phyloP scores from a whole-genome alignment of 2,329 filamentous ascomycete genomes.

The Arthrobotrys musiformis region DNA sequence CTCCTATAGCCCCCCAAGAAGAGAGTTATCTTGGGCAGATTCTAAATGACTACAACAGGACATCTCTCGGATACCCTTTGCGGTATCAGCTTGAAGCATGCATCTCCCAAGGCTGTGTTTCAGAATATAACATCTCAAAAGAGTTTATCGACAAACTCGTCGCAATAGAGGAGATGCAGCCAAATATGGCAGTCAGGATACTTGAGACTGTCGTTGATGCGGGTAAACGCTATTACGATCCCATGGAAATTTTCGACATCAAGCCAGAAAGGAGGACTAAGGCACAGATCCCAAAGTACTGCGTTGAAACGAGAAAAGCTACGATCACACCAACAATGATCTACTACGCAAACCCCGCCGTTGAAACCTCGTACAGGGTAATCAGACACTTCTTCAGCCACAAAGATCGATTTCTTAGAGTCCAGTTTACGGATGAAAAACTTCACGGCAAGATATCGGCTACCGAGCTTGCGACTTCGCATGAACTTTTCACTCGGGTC shows the following conservation, averaged over 20 bases:
- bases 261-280: slow-evolving; percentile 63
- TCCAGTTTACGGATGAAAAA: slow-evolving; percentile 89
- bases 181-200: slow-evolving; percentile 54
- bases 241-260: slow-evolving; percentile 75
- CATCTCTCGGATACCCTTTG: slow-evolving; percentile 74
- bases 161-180: slow-evolving; percentile 64
- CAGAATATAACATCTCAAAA: slow-evolving; percentile 76
- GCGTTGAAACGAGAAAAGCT: slow-evolving; percentile 78
- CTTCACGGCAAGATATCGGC: slow-evolving; percentile 69
- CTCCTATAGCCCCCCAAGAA: slow-evolving; percentile 26
- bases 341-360: slow-evolving; percentile 77
- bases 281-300: slow-evolving; percentile 73
- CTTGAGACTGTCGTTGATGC: slow-evolving; percentile 70
- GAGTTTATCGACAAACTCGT: slow-evolving; percentile 75
- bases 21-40: slow-evolving; percentile 58
- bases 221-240: slow-evolving; percentile 72
- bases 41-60: slow-evolving; percentile 62
- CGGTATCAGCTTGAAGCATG: slow-evolving; percentile 94
- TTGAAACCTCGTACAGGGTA: slow-evolving; percentile 90
- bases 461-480: slow-evolving; percentile 69
- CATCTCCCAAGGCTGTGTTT: slow-evolving; percentile 80
- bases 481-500: slow-evolving; percentile 79
- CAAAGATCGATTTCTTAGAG: slow-evolving; percentile 83
- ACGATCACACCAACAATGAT: slow-evolving; percentile 86
- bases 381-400: slow-evolving; percentile 76